Evolutionary conservation across 2,329 filamentous ascomycete species (phyloP), one percentile per base, ranked within the genome.

Genomic region (Pyrenochaeta sp.): DNA sequence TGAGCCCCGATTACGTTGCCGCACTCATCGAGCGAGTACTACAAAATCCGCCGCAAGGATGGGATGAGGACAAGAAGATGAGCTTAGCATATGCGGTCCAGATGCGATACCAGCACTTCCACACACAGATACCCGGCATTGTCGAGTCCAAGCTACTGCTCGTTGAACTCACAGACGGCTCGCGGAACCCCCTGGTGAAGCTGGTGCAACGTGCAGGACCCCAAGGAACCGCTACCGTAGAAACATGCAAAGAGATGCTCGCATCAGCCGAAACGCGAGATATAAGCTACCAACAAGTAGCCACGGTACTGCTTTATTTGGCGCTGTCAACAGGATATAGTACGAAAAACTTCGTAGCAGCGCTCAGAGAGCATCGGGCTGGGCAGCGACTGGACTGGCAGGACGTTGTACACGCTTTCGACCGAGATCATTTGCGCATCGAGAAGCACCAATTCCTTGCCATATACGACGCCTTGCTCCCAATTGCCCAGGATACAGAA

Each of bases 11-110:
- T 36, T 92, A 95, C 71, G 83, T 97, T 55, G 90, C 90, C 43
- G 81, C 88, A 54, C 88, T 96, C 53, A 82, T 97, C 75, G 91
- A 97, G 74, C 90, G 91, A 64, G 90, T 96, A 66, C 87, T 96
- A 49, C 88, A 95, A 75, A 88, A 93, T 65, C 92, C 93, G 45
- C 92, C 92, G 27, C 90, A 90, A 21, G 92, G 89, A 74, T 96
- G 96, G 79, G 91, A 90, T 67, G 87, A 92, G 49, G 83, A 88
- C 47, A 88, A 86, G 51, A 87, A 90, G 69, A 82, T 88, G 59
- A 90, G 92, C 68, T 83, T 89, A 35, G 79, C 81, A 40, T 84
- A 85, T 69, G 89, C 87, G 60, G 82, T 89, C 51, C 66, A 69
- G 29, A 55, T 70, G 52, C 85, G 91, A 64, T 96, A 91, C 74